phyloP scores from a whole-genome alignment of 768 basidiomycete genomes.

The Suillus americanus region DNA sequence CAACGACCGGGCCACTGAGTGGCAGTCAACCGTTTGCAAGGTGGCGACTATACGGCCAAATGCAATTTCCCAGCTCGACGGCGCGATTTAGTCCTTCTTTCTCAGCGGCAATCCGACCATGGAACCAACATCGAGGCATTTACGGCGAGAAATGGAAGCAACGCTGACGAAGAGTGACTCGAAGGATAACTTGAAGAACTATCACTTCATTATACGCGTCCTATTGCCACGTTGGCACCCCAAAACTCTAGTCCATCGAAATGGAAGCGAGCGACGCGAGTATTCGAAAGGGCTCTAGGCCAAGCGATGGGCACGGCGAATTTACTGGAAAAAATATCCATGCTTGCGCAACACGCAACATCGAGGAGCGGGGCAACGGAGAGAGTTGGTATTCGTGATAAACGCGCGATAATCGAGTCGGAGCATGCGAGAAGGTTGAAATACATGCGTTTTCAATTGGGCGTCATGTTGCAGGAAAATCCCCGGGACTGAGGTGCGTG shows the following conservation, averaged over 20 bases:
- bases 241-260: not conserved
- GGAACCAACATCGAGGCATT: not conserved
- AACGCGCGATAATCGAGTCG: not conserved
- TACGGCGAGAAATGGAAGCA: not conserved
- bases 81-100: not conserved
- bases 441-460: not conserved
- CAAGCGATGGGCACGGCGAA: too few relatives aligned
- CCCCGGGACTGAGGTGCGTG: not conserved
- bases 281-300: too few relatives aligned
- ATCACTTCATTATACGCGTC: not conserved
- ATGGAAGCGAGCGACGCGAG: not conserved
- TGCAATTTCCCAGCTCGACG: not conserved
- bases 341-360: not conserved
- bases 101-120: not conserved
- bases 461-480: not conserved
- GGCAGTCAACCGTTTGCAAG: not conserved
- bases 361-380: not conserved
- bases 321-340: not conserved
- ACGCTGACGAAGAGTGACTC: not conserved
- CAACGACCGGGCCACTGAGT: not conserved
- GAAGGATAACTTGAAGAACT: not conserved
- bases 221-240: slow-evolving; percentile 2
- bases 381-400: not conserved
- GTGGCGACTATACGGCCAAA: not conserved
- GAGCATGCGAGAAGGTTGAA: not conserved